Percentiles rank a stretch among this genome's conserved stretches.
Evolutionary conservation across 371 early-diverging fungal genomes (phyloP).

Genomic region (Syncephalastrum monosporum): DNA sequence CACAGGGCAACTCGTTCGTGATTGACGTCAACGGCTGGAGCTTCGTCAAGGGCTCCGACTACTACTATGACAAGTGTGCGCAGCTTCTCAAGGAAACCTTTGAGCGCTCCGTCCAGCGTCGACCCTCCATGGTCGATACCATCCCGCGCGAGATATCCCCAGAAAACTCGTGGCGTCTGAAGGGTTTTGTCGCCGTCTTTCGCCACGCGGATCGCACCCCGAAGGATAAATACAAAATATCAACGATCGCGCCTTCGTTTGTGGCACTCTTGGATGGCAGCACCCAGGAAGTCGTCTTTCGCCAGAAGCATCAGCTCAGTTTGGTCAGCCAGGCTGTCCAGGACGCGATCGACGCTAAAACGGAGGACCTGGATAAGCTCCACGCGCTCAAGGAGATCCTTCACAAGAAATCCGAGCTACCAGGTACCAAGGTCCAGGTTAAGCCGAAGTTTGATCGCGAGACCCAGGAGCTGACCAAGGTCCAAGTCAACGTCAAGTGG

Average conservation of each 20-base stretch:
- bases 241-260: conserved; percentile 65
- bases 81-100: conserved; percentile 63
- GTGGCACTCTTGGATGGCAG: conserved; percentile 65
- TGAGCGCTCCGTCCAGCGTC: conserved; percentile 40
- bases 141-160: conserved; percentile 61
- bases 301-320: conserved; percentile 70
- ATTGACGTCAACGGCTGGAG: conserved; percentile 99
- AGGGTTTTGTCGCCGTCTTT: conserved; percentile 89
- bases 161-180: conserved; percentile 89
- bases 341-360: conserved; percentile 50
- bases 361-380: conserved; percentile 60
- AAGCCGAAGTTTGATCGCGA: conserved; percentile 76
- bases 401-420: conserved; percentile 75
- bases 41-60: conserved; percentile 96
- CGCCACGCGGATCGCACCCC: conserved; percentile 98
- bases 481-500: conserved; percentile 96
- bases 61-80: conserved; percentile 92
- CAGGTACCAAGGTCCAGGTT: conserved; percentile 93
- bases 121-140: conserved; percentile 61
- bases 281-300: conserved; percentile 80
- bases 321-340: conserved; percentile 67
- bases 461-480: conserved; percentile 59
- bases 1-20: conserved; percentile 84
- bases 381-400: conserved; percentile 72
- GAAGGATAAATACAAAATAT: conserved; percentile 93